Evolutionary conservation across 331 rosid species (phyloP).

Genomic region (Malus hybrid): DNA sequence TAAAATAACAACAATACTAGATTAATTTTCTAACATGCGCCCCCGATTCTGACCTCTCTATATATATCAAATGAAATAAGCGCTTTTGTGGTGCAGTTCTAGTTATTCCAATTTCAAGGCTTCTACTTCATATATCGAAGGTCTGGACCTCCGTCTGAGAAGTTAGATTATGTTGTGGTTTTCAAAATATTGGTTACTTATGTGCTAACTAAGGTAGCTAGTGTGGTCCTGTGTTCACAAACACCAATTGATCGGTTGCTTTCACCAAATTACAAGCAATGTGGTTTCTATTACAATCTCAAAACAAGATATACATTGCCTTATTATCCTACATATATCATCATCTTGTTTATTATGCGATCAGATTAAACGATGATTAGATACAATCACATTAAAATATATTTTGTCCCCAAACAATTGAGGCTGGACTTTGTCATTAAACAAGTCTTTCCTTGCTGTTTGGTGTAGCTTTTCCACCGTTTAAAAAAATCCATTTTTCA

Average conservation of each 20-base stretch:
- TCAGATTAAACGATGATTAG: no score
- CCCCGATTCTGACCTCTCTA: no score
- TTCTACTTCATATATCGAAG: background rate
- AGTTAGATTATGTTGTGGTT: background rate
- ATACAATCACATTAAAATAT: background rate
- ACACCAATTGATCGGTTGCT: slow-evolving; percentile 6
- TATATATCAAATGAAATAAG: background rate
- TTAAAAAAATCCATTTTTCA: background rate
- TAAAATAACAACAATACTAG: no score
- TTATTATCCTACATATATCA: no score
- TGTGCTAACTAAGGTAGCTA: background rate
- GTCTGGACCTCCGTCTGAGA: background rate
- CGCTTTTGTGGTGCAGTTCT: background rate
- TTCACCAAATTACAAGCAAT: background rate
- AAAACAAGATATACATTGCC: no score
- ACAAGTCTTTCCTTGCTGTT: background rate
- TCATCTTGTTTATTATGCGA: no score
- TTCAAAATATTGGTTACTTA: background rate
- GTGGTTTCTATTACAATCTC: no score
- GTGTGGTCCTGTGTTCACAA: slow-evolving; percentile 8
- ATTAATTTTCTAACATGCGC: no score
- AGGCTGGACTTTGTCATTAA: background rate
- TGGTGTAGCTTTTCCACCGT: background rate
- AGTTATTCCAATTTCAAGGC: slow-evolving; percentile 4
- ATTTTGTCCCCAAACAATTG: background rate